A percentile compares a stretch with the other conserved stretches of the same genome.
Evolutionary conservation across 2,329 filamentous ascomycete genomes (phyloP).

Genomic region (Diplodia seriata): DNA sequence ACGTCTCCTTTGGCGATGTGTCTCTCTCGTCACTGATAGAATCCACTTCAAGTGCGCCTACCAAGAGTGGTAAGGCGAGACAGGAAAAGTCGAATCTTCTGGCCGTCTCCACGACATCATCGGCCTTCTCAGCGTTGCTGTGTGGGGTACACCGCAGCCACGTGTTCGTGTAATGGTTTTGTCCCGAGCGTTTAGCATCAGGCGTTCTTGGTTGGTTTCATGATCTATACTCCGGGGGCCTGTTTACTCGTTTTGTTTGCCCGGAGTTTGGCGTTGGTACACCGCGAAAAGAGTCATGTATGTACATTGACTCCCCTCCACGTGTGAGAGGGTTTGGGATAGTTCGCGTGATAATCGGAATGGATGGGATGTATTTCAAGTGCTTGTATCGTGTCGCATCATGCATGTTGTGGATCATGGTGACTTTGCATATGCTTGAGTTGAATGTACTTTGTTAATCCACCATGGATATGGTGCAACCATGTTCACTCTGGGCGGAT

Average conservation of each 20-base stretch:
- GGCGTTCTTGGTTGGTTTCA: background rate
- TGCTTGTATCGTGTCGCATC: background rate
- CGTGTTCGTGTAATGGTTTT: slow-evolving; percentile 14
- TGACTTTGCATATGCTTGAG: background rate
- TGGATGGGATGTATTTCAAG: slow-evolving; percentile 3
- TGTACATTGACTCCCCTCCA: background rate
- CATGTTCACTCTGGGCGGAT: background rate
- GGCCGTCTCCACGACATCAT: background rate
- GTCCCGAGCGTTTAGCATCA: slow-evolving; percentile 8
- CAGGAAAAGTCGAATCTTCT: background rate
- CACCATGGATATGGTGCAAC: background rate
- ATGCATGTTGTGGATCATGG: background rate
- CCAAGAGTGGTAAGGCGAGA: background rate
- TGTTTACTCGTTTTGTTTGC: background rate
- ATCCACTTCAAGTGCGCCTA: background rate
- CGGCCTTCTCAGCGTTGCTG: background rate
- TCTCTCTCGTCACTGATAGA: background rate
- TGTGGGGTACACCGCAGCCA: slow-evolving; percentile 6
- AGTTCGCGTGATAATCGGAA: slow-evolving; percentile 1
- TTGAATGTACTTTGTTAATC: background rate
- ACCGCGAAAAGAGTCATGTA: slow-evolving; percentile 5
- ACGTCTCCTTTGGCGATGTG: background rate
- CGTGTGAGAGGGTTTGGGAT: background rate
- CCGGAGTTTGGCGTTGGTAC: slow-evolving; percentile 13
- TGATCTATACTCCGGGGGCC: background rate